Base-by-base conservation (phyloP, 1,284 basidiomycete genomes). In the Exobasidium rhododendri region DNA sequence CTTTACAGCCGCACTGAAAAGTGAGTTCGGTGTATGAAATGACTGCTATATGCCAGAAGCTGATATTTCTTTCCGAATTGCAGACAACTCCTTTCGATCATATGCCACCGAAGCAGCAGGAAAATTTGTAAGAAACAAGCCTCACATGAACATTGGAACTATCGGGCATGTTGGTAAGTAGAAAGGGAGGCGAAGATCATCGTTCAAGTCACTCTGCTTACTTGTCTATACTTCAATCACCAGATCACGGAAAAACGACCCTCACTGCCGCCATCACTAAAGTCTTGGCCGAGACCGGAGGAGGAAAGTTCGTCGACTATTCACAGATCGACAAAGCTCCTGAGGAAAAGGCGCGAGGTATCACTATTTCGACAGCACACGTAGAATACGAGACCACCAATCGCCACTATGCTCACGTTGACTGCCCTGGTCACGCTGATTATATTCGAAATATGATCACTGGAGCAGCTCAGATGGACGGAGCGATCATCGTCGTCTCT, bases 251-350 rank as follows among this genome's bases (percentile, higher is more conserved):
- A 59, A 83, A 85, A 85, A 99, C 96, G 13, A 99, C 96, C 1
- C 84, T 99, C 71, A 98, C 96, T 10, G 96, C 96, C 56, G 94
- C 96, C 66, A 98, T 99, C 81, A 99, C 96, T 77, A 98, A 93
- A 82, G 90, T 94, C 66, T 87, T 98, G 61, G 83, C 94, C 44
- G 86, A 88, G 69, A 88, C 89, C 70, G 90, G 89, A 59, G 82
- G 81, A 59, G 94, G 92, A 69, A 92, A 89, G 81, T 98, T 99
- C 83, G 90, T 96, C 70, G 94, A 94, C 85, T 99, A 99, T 83
- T 87, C 86, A 59, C 88, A 93, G 82, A 99, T 99, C 79, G 96
- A 99, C 89, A 97, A 93, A 85, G 96, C 96, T n/a, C 96, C 96
- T 10, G 96, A 99, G 82, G 96, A 99, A 84, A 96, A 94, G 83